Evolutionary conservation across 2,329 filamentous ascomycete genomes (phyloP).

Genomic region (Hymenoscyphus linearis): DNA sequence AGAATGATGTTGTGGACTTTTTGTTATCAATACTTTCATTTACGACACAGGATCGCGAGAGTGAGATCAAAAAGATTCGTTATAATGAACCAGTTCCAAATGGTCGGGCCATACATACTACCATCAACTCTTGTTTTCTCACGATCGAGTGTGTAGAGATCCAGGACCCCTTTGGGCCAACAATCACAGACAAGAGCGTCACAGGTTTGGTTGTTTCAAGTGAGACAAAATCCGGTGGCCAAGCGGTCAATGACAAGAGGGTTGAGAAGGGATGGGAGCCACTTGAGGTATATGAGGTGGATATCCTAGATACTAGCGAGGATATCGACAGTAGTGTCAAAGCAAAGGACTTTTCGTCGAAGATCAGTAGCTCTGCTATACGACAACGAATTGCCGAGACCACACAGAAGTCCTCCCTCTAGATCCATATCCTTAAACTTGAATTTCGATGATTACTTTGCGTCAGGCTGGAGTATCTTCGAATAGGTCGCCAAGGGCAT

Average conservation of each 20-base stretch:
- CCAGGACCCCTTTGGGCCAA: slow-evolving; percentile 84
- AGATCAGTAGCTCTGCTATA: slow-evolving; percentile 90
- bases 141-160: slow-evolving; percentile 77
- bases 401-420: slow-evolving; percentile 13
- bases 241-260: slow-evolving; percentile 80
- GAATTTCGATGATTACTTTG: neutral
- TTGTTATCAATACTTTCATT: slow-evolving; percentile 56
- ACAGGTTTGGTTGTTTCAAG: slow-evolving; percentile 79
- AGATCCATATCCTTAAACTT: neutral
- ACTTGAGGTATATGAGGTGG: slow-evolving; percentile 81
- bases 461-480: neutral
- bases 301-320: slow-evolving; percentile 70
- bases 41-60: slow-evolving; percentile 33
- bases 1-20: slow-evolving; percentile 65
- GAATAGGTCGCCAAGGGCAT: neutral
- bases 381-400: slow-evolving; percentile 42
- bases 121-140: slow-evolving; percentile 55
- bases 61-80: slow-evolving; percentile 30
- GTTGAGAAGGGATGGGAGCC: slow-evolving; percentile 67
- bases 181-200: slow-evolving; percentile 74
- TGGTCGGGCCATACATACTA: slow-evolving; percentile 49
- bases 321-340: slow-evolving; percentile 39
- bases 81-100: slow-evolving; percentile 32
- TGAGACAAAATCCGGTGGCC: slow-evolving; percentile 79
- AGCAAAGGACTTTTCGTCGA: slow-evolving; percentile 64